Conservation (phyloP, 192 early-diverging fungal genomes). For the Helicostylum pulchrum region DNA sequence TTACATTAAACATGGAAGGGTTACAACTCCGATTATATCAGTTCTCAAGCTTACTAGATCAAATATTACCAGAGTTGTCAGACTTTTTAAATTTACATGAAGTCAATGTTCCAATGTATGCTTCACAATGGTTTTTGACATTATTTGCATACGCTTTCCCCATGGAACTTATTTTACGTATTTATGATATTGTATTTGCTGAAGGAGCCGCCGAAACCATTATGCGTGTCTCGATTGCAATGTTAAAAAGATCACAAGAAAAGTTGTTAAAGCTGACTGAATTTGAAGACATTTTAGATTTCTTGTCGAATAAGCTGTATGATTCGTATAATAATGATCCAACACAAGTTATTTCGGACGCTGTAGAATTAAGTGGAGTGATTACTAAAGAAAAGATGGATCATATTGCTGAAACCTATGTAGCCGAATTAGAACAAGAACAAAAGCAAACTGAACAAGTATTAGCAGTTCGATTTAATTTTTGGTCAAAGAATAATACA, state of each 20-base stretch:
- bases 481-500: constrained; percentile 23
- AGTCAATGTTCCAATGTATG: constrained; percentile 85
- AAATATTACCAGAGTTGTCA: constrained; percentile 72
- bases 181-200: constrained; percentile 86
- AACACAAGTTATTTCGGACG: constrained; percentile 72
- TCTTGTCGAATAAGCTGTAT: constrained; percentile 73
- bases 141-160: constrained; percentile 96
- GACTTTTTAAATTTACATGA: constrained; percentile 73
- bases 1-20: constrained; percentile 90
- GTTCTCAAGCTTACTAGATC: constrained; percentile 73
- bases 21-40: constrained; percentile 88
- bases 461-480: constrained; percentile 44
- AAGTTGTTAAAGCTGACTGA: constrained; percentile 52
- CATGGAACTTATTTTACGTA: constrained; percentile 82
- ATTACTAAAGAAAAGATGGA: constrained; percentile 73
- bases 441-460: constrained; percentile 46
- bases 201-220: constrained; percentile 81
- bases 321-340: constrained; percentile 64
- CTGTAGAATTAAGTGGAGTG: constrained; percentile 60
- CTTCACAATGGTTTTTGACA: constrained; percentile 91
- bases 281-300: constrained; percentile 82
- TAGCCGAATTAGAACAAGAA: constrained; percentile 44
- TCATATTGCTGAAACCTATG: constrained; percentile 58
- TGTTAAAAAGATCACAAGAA: constrained; percentile 76
- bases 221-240: constrained; percentile 35